Evolutionary conservation across 106 monocot genomes (phyloP).

Genomic region (Allium fistulosum): DNA sequence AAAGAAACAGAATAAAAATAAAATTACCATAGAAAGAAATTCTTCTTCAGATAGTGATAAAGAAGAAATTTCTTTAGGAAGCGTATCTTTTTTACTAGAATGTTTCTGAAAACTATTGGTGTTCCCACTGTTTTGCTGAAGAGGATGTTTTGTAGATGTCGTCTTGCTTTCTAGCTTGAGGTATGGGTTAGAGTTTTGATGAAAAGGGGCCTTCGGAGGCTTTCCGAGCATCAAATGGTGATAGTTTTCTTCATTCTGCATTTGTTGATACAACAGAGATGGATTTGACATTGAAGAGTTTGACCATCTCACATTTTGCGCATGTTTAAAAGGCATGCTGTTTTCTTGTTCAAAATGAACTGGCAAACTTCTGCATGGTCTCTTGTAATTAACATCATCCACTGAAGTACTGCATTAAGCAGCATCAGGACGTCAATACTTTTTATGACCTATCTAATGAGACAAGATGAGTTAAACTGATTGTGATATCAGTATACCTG

Average conservation of each 20-base stretch:
- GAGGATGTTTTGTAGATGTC: constrained; percentile 1
- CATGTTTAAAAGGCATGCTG: constrained; percentile 2
- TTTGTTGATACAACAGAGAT: constrained; percentile 13
- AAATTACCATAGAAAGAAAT: constrained; percentile 23
- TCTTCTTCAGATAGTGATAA: constrained; percentile 22
- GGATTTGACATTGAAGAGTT: constrained; percentile 10
- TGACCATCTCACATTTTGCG: constrained; percentile 10
- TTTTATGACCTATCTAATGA: too few species aligned
- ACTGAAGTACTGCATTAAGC: constrained; percentile 10
- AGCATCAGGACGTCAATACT: background rate
- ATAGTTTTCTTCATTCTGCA: constrained; percentile 2
- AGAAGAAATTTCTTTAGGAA: constrained; percentile 2
- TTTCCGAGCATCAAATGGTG: constrained; percentile 2
- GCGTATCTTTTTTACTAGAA: constrained; percentile 5
- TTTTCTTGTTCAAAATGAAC: constrained; percentile 12
- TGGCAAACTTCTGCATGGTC: constrained; percentile 14
- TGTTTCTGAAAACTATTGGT: constrained; percentile 1
- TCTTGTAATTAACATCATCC: constrained; percentile 8
- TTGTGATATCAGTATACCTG: constrained; percentile 7
- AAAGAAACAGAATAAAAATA: background rate
- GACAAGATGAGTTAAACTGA: too few species aligned
- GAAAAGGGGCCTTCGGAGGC: constrained; percentile 6
- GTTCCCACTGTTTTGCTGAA: background rate
- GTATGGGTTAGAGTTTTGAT: background rate
- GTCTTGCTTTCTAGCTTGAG: background rate